These are phyloP conservation scores for Stropharia rugosoannulata DNA, from an alignment of 768 basidiomycete species.

Conservation along the genomic window DNA sequence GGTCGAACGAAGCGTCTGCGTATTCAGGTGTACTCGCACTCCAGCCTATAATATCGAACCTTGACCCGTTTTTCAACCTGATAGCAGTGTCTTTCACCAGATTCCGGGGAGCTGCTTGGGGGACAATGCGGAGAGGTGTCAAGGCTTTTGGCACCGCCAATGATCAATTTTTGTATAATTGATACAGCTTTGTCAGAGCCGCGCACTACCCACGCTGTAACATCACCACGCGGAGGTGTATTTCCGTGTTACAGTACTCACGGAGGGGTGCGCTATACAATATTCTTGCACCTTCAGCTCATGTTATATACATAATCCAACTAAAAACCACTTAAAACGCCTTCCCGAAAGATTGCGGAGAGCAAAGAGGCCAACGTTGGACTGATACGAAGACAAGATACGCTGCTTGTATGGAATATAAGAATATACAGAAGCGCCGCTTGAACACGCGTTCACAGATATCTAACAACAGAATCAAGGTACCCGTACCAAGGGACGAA, in stretches of 20 bases:
- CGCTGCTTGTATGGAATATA: neutral
- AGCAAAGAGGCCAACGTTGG: no score
- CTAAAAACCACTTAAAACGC: no score
- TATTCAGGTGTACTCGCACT: no score
- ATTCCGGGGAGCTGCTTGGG: neutral
- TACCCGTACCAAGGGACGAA: slow-evolving; percentile 4
- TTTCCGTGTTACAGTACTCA: neutral
- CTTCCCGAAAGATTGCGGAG: no score
- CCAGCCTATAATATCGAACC: no score
- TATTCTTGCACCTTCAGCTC: no score
- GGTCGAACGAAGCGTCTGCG: no score
- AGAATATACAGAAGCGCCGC: neutral
- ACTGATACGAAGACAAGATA: no score
- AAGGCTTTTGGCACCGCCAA: neutral
- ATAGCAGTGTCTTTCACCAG: neutral
- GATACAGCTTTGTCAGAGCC: neutral
- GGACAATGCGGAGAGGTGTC: neutral
- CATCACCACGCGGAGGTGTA: no score
- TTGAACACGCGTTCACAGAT: neutral
- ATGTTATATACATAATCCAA: no score
- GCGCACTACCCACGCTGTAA: neutral
- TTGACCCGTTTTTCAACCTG: no score
- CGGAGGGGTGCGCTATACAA: neutral
- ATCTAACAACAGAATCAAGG: neutral
- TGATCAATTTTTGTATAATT: neutral